phyloP scores from a whole-genome alignment of 805 yeast species.

The Saturnispora halmiae region DNA sequence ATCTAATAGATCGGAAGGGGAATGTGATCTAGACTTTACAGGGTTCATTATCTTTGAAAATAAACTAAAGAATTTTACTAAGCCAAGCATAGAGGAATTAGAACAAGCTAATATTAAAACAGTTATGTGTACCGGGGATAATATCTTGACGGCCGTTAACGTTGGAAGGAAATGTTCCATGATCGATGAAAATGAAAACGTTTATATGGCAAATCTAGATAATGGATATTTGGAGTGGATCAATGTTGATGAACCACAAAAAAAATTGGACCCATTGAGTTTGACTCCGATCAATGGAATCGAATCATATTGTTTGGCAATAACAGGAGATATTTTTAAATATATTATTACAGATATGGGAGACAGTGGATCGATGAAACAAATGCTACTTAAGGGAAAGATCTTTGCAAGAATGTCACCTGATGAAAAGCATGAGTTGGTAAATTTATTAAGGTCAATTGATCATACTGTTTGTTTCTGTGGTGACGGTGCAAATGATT shows the following conservation, averaged over 20 bases:
- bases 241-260: conserved; percentile 50
- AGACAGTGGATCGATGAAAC: conserved; percentile 33
- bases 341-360: conserved; percentile 53
- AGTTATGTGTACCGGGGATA: conserved; percentile 97
- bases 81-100: conserved; percentile 48
- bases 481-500: conserved; percentile 99
- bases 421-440: conserved; percentile 94
- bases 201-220: conserved; percentile 56
- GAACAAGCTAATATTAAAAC: conserved; percentile 67
- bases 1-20: conserved; percentile 57
- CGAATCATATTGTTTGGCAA: conserved; percentile 57
- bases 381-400: conserved; percentile 59
- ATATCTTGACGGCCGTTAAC: conserved; percentile 86
- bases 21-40: conserved; percentile 56
- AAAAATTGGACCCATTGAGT: conserved; percentile 55
- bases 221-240: conserved; percentile 42
- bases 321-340: conserved; percentile 89
- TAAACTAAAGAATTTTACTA: conserved; percentile 66
- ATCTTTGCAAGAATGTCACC: conserved; percentile 98
- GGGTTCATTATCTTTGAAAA: conserved; percentile 94
- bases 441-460: conserved; percentile 70
- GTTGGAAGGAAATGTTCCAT: conserved; percentile 82
- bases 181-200: conserved; percentile 34
- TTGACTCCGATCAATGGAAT: conserved; percentile 38
- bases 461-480: conserved; percentile 95